Evolutionary conservation across 768 basidiomycete genomes (phyloP).

Genomic region (Leucosporidium yakuticum): DNA sequence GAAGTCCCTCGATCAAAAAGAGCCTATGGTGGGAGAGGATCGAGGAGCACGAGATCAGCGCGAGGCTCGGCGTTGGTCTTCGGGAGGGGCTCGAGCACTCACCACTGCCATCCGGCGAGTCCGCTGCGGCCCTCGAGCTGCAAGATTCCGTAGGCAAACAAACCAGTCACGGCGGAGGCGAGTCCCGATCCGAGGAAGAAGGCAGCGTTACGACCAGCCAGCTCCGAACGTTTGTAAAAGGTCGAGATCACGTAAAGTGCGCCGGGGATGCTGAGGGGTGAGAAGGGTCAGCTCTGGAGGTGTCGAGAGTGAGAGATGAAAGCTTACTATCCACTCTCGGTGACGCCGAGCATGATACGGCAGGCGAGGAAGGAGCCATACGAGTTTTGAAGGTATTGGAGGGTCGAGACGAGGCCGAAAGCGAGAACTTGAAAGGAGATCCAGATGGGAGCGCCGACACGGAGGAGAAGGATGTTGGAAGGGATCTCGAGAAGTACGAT

Average conservation of each 20-base stretch:
- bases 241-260: constrained; percentile 35
- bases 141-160: constrained; percentile 39
- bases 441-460: constrained; percentile 37
- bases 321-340: neutral
- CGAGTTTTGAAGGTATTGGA: constrained; percentile 38
- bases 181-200: constrained; percentile 40
- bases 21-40: neutral
- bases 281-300: constrained; percentile 35
- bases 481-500: constrained; percentile 42
- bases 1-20: constrained; percentile 34
- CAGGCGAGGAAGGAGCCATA: constrained; percentile 37
- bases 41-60: neutral
- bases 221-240: constrained; percentile 39
- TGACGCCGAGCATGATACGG: constrained; percentile 34
- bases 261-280: constrained; percentile 36
- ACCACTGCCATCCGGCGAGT: constrained; percentile 14
- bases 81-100: too few species aligned
- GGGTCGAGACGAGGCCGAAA: constrained; percentile 39
- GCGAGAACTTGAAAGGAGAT: constrained; percentile 38
- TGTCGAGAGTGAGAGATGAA: too few species aligned
- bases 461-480: constrained; percentile 35
- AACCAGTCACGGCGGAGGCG: constrained; percentile 35
- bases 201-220: constrained; percentile 34
- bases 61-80: too few species aligned
- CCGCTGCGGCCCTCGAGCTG: constrained; percentile 27